These are phyloP conservation scores for Heterococcus sp. DNA, from an alignment of 108 stramenopile genomes.

Conservation along the genomic window DNA sequence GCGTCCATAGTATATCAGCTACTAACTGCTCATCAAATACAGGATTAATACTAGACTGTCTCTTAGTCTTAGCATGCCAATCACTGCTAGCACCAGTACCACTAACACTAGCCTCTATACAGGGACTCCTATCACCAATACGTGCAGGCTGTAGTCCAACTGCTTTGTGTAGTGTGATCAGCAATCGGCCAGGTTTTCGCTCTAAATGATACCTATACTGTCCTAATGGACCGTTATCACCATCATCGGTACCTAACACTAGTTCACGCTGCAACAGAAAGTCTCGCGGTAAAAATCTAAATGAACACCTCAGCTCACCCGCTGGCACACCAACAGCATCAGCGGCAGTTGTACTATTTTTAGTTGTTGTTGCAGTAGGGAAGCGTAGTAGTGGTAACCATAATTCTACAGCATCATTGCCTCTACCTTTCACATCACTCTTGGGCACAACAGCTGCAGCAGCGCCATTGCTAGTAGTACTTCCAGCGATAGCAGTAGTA, in stretches of 20 bases:
- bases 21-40: slow-evolving; percentile 3
- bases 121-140: neutral
- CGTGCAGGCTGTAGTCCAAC: neutral
- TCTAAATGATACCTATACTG: neutral
- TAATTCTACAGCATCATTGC: neutral
- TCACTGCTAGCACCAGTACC: neutral
- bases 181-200: slow-evolving; percentile 1
- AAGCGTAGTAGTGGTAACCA: neutral
- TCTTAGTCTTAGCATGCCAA: neutral
- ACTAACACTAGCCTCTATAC: neutral
- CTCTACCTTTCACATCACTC: neutral
- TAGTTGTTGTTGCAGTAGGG: neutral
- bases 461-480: too few species aligned
- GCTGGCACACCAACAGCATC: neutral
- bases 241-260: slow-evolving; percentile 8
- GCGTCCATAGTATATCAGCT: neutral
- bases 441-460: neutral
- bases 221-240: slow-evolving; percentile 14
- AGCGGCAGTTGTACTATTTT: too few species aligned
- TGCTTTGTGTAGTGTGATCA: neutral
- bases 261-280: slow-evolving; percentile 17
- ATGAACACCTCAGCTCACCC: neutral
- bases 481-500: neutral
- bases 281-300: slow-evolving; percentile 2
- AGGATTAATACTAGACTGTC: neutral